These are phyloP conservation scores for Acer negundo DNA, from an alignment of 345 rosid genomes.

Conservation along the genomic window DNA sequence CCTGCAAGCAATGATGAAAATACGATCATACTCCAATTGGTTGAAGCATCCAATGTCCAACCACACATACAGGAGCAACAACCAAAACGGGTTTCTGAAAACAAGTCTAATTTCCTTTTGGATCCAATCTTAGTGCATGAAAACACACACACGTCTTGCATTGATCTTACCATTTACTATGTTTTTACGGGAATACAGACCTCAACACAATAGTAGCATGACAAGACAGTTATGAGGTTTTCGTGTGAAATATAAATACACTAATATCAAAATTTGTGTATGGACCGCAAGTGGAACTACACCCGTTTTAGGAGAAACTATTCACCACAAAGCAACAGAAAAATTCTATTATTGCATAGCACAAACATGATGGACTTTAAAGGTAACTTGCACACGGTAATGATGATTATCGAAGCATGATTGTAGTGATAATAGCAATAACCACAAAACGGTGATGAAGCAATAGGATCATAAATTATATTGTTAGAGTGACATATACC, in stretches of 20 bases:
- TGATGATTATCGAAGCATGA: neutral
- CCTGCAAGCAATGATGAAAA: slow-evolving; percentile 35
- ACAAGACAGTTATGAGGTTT: neutral
- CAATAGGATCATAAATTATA: neutral
- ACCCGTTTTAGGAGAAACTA: neutral
- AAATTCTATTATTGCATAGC: neutral
- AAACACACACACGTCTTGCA: too few species aligned
- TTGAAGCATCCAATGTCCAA: neutral
- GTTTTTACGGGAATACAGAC: neutral
- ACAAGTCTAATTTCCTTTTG: neutral
- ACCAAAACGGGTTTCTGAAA: neutral
- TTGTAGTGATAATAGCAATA: neutral
- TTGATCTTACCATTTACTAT: neutral
- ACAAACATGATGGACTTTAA: slow-evolving; percentile 2
- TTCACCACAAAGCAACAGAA: neutral
- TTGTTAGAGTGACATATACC: slow-evolving; percentile 33
- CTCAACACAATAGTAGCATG: neutral
- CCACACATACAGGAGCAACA: neutral
- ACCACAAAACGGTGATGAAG: neutral
- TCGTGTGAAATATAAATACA: neutral
- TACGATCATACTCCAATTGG: neutral
- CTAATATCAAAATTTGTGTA: neutral
- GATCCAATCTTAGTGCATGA: too few species aligned
- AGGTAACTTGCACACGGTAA: slow-evolving; percentile 16
- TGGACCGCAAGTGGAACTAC: slow-evolving; percentile 8